Conservation (phyloP, 1,284 basidiomycete species). For the Apiotrichum mycotoxinovorans region DNA sequence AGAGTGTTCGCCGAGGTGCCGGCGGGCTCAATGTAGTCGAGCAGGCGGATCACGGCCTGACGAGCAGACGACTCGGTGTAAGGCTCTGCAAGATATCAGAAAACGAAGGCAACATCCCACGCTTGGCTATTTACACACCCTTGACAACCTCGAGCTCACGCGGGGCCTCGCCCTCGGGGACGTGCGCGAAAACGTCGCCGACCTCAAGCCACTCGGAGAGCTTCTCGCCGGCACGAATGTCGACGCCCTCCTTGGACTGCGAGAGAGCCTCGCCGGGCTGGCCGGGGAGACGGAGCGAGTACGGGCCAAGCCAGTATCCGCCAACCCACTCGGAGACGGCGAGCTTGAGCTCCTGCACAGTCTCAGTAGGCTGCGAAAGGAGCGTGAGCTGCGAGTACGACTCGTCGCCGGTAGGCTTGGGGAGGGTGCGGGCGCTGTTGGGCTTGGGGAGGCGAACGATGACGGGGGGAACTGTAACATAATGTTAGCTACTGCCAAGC, state of each 20-base stretch:
- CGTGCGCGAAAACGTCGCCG: conserved; percentile 47
- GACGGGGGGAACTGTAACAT: conserved; percentile 34
- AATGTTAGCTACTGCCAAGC: not conserved
- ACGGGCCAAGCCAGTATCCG: conserved; percentile 52
- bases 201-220: conserved; percentile 51
- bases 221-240: conserved; percentile 46
- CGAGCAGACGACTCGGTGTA: conserved; percentile 55
- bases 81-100: conserved; percentile 41
- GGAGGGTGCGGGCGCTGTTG: conserved; percentile 41
- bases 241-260: conserved; percentile 41
- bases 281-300: conserved; percentile 45
- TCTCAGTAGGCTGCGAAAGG: conserved; percentile 45
- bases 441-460: conserved; percentile 45
- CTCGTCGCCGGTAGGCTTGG: conserved; percentile 30
- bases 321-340: conserved; percentile 49
- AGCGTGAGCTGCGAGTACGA: conserved; percentile 36
- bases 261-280: conserved; percentile 21
- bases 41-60: conserved; percentile 52
- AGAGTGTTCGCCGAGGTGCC: conserved; percentile 48
- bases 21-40: conserved; percentile 52
- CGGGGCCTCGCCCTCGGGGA: conserved; percentile 31
- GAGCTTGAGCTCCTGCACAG: conserved; percentile 50
- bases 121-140: conserved; percentile 34
- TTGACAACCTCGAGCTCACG: conserved; percentile 46
- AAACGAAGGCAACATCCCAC: not conserved